These are phyloP conservation scores for Heritiera littoralis DNA, from an alignment of 345 rosid genomes.

Conservation along the genomic window DNA sequence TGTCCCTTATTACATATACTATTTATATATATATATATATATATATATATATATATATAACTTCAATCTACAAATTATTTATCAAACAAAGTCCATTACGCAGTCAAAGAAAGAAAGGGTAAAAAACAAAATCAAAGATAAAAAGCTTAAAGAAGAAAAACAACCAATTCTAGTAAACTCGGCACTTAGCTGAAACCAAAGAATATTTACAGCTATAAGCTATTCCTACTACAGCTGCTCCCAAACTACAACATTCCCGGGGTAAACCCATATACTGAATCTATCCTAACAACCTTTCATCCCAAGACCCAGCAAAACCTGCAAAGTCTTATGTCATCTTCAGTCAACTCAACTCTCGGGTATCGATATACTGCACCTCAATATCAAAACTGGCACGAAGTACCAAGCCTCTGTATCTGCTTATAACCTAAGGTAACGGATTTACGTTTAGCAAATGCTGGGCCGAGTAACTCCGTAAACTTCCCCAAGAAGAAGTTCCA, in stretches of 20 bases:
- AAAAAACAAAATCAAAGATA: constrained; percentile 9
- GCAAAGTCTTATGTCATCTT: constrained; percentile 23
- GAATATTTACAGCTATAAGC: constrained; percentile 45
- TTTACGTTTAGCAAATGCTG: constrained; percentile 72
- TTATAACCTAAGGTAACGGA: constrained; percentile 66
- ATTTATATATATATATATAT: not conserved
- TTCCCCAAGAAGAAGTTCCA: constrained; percentile 81
- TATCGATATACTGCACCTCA: constrained; percentile 13
- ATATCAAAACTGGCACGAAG: constrained; percentile 96
- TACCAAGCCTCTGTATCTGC: constrained; percentile 94
- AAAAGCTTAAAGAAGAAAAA: constrained; percentile 23
- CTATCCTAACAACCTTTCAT: constrained; percentile 30
- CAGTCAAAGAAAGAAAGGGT: not conserved
- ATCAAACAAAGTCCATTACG: constrained; percentile 45
- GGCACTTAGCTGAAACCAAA: constrained; percentile 32
- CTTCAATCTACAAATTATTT: constrained; percentile 53
- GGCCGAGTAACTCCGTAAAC: constrained; percentile 68
- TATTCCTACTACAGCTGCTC: constrained; percentile 23
- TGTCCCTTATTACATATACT: constrained; percentile 23
- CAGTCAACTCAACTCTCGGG: constrained; percentile 13
- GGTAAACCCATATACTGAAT: constrained; percentile 29
- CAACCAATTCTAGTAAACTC: constrained; percentile 35
- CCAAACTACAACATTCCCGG: constrained; percentile 29
- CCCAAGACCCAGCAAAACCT: constrained; percentile 31
- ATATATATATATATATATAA: not conserved